Conservation (phyloP, 805 yeast species). For the Candida odintsovae region DNA sequence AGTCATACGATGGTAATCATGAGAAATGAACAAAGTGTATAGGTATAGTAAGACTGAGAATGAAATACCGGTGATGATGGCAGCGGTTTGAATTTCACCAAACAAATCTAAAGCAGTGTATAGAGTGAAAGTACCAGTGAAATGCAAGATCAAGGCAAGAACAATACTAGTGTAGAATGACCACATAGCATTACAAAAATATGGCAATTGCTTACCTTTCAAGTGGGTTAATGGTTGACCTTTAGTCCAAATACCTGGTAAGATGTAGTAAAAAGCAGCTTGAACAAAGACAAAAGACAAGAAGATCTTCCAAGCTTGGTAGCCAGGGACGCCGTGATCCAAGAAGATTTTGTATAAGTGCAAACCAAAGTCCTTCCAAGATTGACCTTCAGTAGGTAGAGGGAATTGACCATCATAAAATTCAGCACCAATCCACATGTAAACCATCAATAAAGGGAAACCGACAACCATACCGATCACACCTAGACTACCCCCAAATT, state of each 20-base stretch:
- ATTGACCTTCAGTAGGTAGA: slow-evolving; percentile 52
- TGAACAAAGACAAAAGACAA: slow-evolving; percentile 65
- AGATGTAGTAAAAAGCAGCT: slow-evolving; percentile 64
- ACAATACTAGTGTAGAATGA: slow-evolving; percentile 68
- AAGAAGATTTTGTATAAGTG: slow-evolving; percentile 40
- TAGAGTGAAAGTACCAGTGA: slow-evolving; percentile 67
- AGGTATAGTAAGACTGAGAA: slow-evolving; percentile 68
- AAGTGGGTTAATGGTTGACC: slow-evolving; percentile 89
- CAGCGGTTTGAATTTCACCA: slow-evolving; percentile 90
- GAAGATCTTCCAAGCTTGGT: slow-evolving; percentile 64
- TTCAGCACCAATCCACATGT: slow-evolving; percentile 89
- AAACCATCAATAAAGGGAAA: slow-evolving; percentile 91
- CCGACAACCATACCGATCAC: slow-evolving; percentile 88
- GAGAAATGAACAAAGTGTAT: slow-evolving; percentile 55
- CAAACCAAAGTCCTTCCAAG: slow-evolving; percentile 36
- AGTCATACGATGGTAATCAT: slow-evolving; percentile 85
- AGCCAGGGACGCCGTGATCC: slow-evolving; percentile 53
- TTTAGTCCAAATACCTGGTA: slow-evolving; percentile 93
- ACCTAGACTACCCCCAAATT: slow-evolving; percentile 91
- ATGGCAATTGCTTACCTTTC: slow-evolving; percentile 76
- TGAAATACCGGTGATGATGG: slow-evolving; percentile 71
- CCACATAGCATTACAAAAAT: slow-evolving; percentile 89
- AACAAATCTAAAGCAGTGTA: slow-evolving; percentile 73
- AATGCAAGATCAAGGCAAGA: slow-evolving; percentile 57
- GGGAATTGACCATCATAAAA: slow-evolving; percentile 75